Evolutionary conservation across 2,329 filamentous ascomycete species (phyloP).

Genomic region (Botrytis hyacinthi): DNA sequence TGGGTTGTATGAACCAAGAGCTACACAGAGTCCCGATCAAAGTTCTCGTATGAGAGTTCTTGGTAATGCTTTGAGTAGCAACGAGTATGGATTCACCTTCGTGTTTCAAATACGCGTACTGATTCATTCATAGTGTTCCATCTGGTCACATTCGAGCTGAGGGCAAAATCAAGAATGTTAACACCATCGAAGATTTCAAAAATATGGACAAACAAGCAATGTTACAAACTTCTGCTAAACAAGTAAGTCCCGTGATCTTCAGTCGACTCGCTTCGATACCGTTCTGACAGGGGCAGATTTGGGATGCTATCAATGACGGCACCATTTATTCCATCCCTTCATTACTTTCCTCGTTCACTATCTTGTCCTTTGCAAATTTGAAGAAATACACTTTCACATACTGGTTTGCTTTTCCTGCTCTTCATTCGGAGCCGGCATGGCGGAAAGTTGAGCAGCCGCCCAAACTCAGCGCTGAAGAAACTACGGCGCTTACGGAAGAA

Average conservation of each 20-base stretch:
- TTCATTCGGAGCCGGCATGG: slow-evolving; percentile 88
- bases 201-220: slow-evolving; percentile 76
- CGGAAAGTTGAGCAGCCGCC: slow-evolving; percentile 52
- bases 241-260: slow-evolving; percentile 50
- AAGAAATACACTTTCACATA: slow-evolving; percentile 99
- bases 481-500: slow-evolving; percentile 72
- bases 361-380: slow-evolving; percentile 90
- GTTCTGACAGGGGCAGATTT: slow-evolving; percentile 61
- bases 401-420: slow-evolving; percentile 92
- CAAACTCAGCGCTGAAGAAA: slow-evolving; percentile 65
- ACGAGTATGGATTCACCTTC: slow-evolving; percentile 60
- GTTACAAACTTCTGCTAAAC: slow-evolving; percentile 74
- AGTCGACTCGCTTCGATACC: slow-evolving; percentile 6
- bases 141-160: slow-evolving; percentile 76
- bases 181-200: slow-evolving; percentile 91
- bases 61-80: slow-evolving; percentile 78
- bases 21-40: slow-evolving; percentile 65
- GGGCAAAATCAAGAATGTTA: slow-evolving; percentile 92
- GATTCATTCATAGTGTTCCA: slow-evolving; percentile 54
- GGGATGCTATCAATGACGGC: slow-evolving; percentile 95
- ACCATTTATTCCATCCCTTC: slow-evolving; percentile 95
- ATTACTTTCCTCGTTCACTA: slow-evolving; percentile 81
- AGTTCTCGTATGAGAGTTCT: slow-evolving; percentile 90
- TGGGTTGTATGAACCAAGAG: slow-evolving; percentile 83
- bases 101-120: slow-evolving; percentile 15